These are phyloP conservation scores for Pseudonectria buxi DNA, from an alignment of 2,329 filamentous ascomycete species.

Conservation along the genomic window DNA sequence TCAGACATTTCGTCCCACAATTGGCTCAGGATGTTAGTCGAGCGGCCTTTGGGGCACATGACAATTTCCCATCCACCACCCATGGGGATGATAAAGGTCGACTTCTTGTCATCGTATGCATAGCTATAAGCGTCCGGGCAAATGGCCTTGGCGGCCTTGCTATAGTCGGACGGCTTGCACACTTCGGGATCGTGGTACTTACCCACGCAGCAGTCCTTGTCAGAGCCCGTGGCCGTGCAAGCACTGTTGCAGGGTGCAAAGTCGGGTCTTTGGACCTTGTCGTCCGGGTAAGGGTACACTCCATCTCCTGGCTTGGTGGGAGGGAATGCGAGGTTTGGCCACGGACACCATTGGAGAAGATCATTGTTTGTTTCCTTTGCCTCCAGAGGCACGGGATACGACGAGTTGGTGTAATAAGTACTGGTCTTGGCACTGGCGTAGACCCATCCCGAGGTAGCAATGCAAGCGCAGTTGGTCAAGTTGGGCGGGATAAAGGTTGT, in stretches of 20 bases:
- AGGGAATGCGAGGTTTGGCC: conserved; percentile 63
- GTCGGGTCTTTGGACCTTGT: conserved; percentile 59
- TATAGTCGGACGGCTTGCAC: conserved; percentile 64
- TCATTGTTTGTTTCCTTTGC: conserved; percentile 46
- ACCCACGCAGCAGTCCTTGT: conserved; percentile 70
- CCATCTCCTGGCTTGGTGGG: conserved; percentile 67
- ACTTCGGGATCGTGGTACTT: conserved; percentile 54
- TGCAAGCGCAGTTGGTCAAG: conserved; percentile 68
- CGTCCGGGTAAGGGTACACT: conserved; percentile 74
- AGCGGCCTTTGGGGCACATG: conserved; percentile 63
- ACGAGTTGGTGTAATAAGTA: conserved; percentile 54
- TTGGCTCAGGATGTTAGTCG: conserved; percentile 51
- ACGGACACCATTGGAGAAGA: conserved; percentile 69
- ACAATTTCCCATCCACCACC: conserved; percentile 73
- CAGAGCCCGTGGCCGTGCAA: conserved; percentile 61
- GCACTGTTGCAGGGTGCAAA: conserved; percentile 76
- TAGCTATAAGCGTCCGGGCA: conserved; percentile 84
- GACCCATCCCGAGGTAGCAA: conserved; percentile 60
- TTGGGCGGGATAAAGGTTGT: conserved; percentile 65
- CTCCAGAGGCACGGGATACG: conserved; percentile 64
- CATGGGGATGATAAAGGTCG: conserved; percentile 55
- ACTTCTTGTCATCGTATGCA: conserved; percentile 54
- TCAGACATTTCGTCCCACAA: conserved; percentile 43
- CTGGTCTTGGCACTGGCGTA: conserved; percentile 48
- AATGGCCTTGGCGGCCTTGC: conserved; percentile 61